Evolutionary conservation across 306 rosid species (phyloP).

Genomic region (Sindora glabra): DNA sequence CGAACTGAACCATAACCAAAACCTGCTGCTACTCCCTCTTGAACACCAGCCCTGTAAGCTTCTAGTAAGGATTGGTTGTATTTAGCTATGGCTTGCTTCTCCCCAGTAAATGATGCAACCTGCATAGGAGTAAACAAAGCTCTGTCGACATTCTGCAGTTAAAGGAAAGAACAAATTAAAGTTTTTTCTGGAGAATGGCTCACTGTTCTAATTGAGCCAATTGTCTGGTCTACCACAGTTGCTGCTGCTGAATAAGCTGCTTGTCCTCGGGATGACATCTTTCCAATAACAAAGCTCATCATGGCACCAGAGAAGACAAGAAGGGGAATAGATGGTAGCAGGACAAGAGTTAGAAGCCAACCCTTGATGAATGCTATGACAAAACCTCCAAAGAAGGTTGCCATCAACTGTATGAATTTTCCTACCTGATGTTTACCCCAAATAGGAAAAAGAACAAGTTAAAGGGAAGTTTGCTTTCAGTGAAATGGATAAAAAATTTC

Average conservation of each 20-base stretch:
- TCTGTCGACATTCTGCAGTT: background rate
- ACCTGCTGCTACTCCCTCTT: slow-evolving; percentile 72
- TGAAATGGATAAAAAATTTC: too few relatives aligned
- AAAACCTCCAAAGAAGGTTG: slow-evolving; percentile 65
- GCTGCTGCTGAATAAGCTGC: slow-evolving; percentile 60
- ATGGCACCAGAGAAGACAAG: slow-evolving; percentile 48
- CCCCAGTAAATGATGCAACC: slow-evolving; percentile 95
- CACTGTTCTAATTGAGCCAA: slow-evolving; percentile 81
- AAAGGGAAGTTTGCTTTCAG: too few relatives aligned
- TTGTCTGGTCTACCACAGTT: slow-evolving; percentile 63
- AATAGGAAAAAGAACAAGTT: background rate
- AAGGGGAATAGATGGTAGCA: slow-evolving; percentile 66
- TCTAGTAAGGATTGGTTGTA: slow-evolving; percentile 44
- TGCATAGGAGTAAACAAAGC: slow-evolving; percentile 17
- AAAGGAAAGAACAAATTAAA: background rate
- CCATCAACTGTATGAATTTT: slow-evolving; percentile 49
- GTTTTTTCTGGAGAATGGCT: background rate
- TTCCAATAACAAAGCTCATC: slow-evolving; percentile 28
- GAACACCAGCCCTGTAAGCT: slow-evolving; percentile 50
- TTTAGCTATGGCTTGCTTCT: slow-evolving; percentile 55
- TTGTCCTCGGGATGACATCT: slow-evolving; percentile 55
- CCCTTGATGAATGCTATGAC: slow-evolving; percentile 59
- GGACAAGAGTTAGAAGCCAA: slow-evolving; percentile 71
- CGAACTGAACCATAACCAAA: slow-evolving; percentile 45
- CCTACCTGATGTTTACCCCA: slow-evolving; percentile 51